Evolutionary conservation across 2,329 filamentous ascomycete genomes (phyloP), one percentile per base, ranked within the genome.

Genomic region (Penicillium sp.): DNA sequence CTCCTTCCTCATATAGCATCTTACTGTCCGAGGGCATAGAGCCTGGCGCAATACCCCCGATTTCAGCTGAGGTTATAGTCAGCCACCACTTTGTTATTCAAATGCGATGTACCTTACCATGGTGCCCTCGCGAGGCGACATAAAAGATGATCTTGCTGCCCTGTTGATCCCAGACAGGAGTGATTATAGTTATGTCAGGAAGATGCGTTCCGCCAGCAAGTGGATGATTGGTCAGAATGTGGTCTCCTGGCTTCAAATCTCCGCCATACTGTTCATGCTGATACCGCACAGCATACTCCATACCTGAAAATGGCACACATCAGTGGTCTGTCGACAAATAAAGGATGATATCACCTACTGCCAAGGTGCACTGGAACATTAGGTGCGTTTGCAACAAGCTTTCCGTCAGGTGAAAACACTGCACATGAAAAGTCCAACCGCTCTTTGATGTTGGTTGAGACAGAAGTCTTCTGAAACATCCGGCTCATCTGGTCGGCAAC

Each of bases 151-250:
- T 52, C 43, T 59, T 64, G 83, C 0, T 39, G 5, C 15, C 22
- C 4, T 39, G 22, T 3, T 7, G 15, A 26, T 39, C 22, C 37
- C 37, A 39, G 9, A 39, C 37, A 26, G 37, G 37, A 17, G 37
- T 39, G 22, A 39, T 9, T 6, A 39, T 39, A 26, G 87, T 93
- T 50, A 93, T 87, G 62, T 93, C 87, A 1, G 87, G 87, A 24
- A 93, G 70, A 72, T 93, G 87, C 0, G 87, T 94, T 37, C 87
- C 87, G 28, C 87, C 87, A 61, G 83, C 90, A 64, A 87, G 87
- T 1, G 87, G 87, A 62, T 93, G 87, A 59, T 93, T 93, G 0
- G 85, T 86, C 5, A 91, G 85, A 37, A 93, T 78, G 0, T 93
- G 87, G 64, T 93, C 87, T 28, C 87, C 87, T 49, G 78, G 82